Evolutionary conservation across 305 asterid species (phyloP).

Genomic region (Fraxinus sp.): DNA sequence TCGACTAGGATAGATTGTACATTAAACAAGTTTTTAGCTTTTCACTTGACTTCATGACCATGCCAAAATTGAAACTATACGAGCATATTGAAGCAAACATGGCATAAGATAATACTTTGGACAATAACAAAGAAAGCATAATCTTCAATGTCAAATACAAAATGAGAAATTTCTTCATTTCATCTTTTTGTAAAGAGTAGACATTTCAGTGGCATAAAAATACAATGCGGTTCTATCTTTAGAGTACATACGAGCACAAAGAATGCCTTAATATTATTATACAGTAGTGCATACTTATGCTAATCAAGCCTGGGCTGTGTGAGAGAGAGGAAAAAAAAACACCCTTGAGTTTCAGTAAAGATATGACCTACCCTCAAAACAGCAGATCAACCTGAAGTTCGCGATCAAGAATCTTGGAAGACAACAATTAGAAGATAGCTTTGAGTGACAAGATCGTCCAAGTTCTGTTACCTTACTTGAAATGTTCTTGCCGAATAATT

Average conservation of each 20-base stretch:
- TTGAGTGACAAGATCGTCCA: neutral
- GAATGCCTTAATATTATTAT: neutral
- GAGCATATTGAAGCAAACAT: neutral
- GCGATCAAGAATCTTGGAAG: neutral
- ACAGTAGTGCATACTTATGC: neutral
- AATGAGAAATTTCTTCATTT: neutral
- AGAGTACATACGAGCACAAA: neutral
- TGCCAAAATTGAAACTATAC: neutral
- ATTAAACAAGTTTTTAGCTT: no score
- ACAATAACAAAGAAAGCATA: neutral
- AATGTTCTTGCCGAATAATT: slow-evolving; percentile 68
- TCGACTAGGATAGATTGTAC: neutral
- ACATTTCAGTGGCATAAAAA: neutral
- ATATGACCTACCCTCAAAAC: neutral
- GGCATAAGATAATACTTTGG: neutral
- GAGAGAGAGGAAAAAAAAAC: no score
- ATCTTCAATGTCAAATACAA: neutral
- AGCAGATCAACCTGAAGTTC: neutral
- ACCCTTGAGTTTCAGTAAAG: neutral
- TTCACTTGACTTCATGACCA: neutral
- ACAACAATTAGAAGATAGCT: slow-evolving; percentile 8
- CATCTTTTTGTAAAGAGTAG: neutral
- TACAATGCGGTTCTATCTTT: neutral
- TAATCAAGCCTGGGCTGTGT: neutral
- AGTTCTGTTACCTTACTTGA: slow-evolving; percentile 37